Conservation (phyloP, 106 monocot species). For the Gastrodia elata region DNA sequence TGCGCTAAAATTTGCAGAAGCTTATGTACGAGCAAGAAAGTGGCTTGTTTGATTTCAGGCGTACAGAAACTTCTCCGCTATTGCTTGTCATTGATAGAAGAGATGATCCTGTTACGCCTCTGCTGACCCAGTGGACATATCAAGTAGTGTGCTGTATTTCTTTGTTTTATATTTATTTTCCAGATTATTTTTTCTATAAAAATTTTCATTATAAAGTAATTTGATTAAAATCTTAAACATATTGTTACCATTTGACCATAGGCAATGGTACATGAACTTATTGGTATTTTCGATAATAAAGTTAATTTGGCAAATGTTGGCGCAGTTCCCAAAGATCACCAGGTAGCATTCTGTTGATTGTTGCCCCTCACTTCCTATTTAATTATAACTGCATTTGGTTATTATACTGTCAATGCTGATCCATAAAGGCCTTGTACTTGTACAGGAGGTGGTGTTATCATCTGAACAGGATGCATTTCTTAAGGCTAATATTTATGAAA, state of each 20-base stretch:
- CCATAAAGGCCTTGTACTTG: background rate
- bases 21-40: conserved; percentile 99
- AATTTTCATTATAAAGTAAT: background rate
- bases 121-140: conserved; percentile 98
- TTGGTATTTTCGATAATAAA: conserved; percentile 87
- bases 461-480: conserved; percentile 95
- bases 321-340: conserved; percentile 82
- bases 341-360: conserved; percentile 35
- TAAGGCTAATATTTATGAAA: conserved; percentile 90
- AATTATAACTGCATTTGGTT: background rate
- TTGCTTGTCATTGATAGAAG: conserved; percentile 88
- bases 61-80: conserved; percentile 87
- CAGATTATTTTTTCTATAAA: background rate
- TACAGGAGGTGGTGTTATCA: conserved; percentile 90
- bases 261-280: conserved; percentile 99
- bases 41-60: conserved; percentile 98
- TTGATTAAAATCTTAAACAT: background rate
- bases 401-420: conserved; percentile 1
- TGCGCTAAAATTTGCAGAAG: conserved; percentile 51
- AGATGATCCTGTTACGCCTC: conserved; percentile 97
- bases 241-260: conserved; percentile 11
- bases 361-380: background rate
- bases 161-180: conserved; percentile 5
- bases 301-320: conserved; percentile 71
- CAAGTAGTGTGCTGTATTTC: conserved; percentile 38